A percentile compares a stretch with the other conserved stretches of the same genome.
phyloP scores from a whole-genome alignment of 345 rosid species.

The rapeseed (Brassica napus) region DNA sequence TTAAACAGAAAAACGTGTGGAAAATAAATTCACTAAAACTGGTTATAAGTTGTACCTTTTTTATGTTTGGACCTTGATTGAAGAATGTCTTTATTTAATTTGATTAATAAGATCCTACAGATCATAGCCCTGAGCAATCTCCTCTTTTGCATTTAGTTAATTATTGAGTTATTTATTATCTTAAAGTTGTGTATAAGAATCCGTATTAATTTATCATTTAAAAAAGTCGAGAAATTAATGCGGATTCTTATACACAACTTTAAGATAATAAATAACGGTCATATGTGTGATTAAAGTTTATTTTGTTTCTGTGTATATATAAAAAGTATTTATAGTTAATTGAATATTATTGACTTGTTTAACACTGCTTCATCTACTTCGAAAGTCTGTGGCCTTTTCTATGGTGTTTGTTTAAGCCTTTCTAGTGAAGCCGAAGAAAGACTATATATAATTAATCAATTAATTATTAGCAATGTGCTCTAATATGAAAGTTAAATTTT shows the following conservation, averaged over 20 bases:
- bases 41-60: slow-evolving; percentile 26
- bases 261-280: background rate
- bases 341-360: background rate
- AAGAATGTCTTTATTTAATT: slow-evolving; percentile 2
- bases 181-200: slow-evolving; percentile 3
- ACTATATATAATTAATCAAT: background rate
- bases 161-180: background rate
- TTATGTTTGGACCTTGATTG: slow-evolving; percentile 26
- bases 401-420: slow-evolving; percentile 33
- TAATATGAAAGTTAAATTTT: background rate
- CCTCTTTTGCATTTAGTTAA: background rate
- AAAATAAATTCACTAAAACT: slow-evolving; percentile 25
- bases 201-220: background rate
- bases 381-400: slow-evolving; percentile 26
- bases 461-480: background rate
- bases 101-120: background rate
- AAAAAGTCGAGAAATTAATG: background rate
- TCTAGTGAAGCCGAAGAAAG: slow-evolving; percentile 32
- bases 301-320: slow-evolving; percentile 10
- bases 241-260: too few relatives aligned
- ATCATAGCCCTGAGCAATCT: slow-evolving; percentile 25
- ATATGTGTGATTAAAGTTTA: slow-evolving; percentile 5
- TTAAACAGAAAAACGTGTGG: slow-evolving; percentile 31
- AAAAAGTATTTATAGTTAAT: background rate
- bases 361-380: slow-evolving; percentile 14